Evolutionary conservation across 2,329 filamentous ascomycete species (phyloP).

Genomic region (Aspergillus ustus): DNA sequence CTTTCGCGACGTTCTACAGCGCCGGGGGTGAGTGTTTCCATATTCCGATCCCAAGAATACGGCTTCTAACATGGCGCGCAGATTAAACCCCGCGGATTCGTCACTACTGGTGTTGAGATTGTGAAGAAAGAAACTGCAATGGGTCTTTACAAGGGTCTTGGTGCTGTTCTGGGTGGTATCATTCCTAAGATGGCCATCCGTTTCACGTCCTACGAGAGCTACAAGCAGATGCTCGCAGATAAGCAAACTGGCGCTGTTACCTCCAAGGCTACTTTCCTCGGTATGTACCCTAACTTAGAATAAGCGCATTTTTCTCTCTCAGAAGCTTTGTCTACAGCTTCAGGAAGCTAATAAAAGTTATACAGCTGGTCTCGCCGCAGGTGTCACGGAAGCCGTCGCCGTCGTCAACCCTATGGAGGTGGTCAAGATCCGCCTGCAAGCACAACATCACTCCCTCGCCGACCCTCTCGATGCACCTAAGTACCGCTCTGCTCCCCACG

Average conservation of each 20-base stretch:
- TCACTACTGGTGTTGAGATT: slow-evolving; percentile 84
- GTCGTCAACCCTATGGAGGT: slow-evolving; percentile 99
- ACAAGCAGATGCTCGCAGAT: slow-evolving; percentile 82
- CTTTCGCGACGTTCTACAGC: slow-evolving; percentile 82
- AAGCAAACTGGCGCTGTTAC: slow-evolving; percentile 68
- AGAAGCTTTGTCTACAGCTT: not conserved
- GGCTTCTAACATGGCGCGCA: slow-evolving; percentile 29
- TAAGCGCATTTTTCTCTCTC: not conserved
- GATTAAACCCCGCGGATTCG: slow-evolving; percentile 81
- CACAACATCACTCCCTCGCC: slow-evolving; percentile 96
- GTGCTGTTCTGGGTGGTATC: slow-evolving; percentile 93
- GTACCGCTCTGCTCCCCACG: slow-evolving; percentile 90
- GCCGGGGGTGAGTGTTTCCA: slow-evolving; percentile 67
- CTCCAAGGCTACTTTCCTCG: slow-evolving; percentile 72
- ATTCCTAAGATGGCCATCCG: slow-evolving; percentile 99
- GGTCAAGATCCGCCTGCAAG: slow-evolving; percentile 97
- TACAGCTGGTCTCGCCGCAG: slow-evolving; percentile 82
- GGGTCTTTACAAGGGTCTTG: slow-evolving; percentile 96
- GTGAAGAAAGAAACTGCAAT: slow-evolving; percentile 87
- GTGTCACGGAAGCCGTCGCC: slow-evolving; percentile 93
- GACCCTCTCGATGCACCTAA: slow-evolving; percentile 96
- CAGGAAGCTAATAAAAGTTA: slow-evolving; percentile 8
- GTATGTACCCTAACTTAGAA: slow-evolving; percentile 47
- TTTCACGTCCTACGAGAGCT: slow-evolving; percentile 95
- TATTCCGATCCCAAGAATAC: slow-evolving; percentile 14